Evolutionary conservation across 345 rosid genomes (phyloP).

Genomic region (Pistacia atlantica): DNA sequence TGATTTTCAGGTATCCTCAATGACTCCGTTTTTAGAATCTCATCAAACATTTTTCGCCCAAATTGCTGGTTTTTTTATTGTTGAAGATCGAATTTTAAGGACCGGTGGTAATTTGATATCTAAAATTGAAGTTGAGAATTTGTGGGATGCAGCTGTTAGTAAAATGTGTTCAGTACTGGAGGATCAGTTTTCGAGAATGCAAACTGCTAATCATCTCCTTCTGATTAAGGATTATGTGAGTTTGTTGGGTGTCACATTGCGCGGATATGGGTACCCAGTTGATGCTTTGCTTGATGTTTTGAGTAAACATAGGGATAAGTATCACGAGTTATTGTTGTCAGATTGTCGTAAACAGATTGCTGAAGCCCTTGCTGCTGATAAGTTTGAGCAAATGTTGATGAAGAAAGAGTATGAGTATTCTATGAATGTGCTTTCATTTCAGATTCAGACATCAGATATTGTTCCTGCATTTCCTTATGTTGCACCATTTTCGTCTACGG

Average conservation of each 20-base stretch:
- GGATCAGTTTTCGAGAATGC: slow-evolving; percentile 99
- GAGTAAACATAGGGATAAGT: slow-evolving; percentile 92
- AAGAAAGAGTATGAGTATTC: slow-evolving; percentile 95
- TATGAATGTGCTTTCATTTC: slow-evolving; percentile 97
- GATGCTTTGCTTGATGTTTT: slow-evolving; percentile 89
- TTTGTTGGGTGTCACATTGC: slow-evolving; percentile 86
- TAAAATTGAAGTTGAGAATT: slow-evolving; percentile 79
- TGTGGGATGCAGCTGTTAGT: slow-evolving; percentile 94
- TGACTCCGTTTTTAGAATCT: slow-evolving; percentile 96
- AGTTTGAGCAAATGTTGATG: slow-evolving; percentile 98
- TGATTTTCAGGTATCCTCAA: slow-evolving; percentile 96
- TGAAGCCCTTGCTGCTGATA: slow-evolving; percentile 92
- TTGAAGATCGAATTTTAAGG: slow-evolving; percentile 86
- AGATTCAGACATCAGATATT: slow-evolving; percentile 87
- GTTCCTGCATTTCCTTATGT: slow-evolving; percentile 86
- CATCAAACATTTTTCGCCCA: slow-evolving; percentile 97
- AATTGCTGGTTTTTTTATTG: slow-evolving; percentile 93
- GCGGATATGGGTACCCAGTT: slow-evolving; percentile 85
- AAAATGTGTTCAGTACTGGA: slow-evolving; percentile 96
- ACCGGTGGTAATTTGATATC: slow-evolving; percentile 91
- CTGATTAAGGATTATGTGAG: slow-evolving; percentile 96
- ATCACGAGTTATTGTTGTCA: slow-evolving; percentile 88
- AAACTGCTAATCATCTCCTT: slow-evolving; percentile 92
- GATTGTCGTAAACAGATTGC: slow-evolving; percentile 92
- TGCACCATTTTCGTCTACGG: slow-evolving; percentile 92